Evolutionary conservation across 495 filamentous ascomycete species (phyloP), one percentile per base, ranked within the genome.

Genomic region (Darksidea phi): DNA sequence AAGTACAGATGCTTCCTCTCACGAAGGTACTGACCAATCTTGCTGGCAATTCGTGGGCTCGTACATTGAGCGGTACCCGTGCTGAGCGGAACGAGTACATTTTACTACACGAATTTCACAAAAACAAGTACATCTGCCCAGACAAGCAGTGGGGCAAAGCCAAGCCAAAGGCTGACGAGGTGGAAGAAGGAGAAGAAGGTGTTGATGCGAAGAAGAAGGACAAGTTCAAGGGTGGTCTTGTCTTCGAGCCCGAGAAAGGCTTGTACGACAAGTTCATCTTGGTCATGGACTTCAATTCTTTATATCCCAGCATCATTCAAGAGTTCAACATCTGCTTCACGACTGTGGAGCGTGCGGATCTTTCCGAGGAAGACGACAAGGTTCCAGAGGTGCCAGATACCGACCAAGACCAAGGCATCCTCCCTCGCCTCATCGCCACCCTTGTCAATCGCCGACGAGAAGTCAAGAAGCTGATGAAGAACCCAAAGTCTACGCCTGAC

Each of bases 241-340:
- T 98, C 59, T 98, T 98, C 67, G 94, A 98, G 70, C 94, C 94
- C 13, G 93, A 97, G 73, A 97, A 89, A 72, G 94, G 95, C 8
- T 80, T 98, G 23, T 97, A 97, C 70, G 95, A 98, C 78, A 92
- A 89, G 73, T 95, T 93, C 68, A 86, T 98, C 26, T 82, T 98
- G 20, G 94, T 98, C 71, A 98, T 98, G 94, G 94, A 98, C 77
- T 98, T 97, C 78, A 98, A 98, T 82, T 96, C 91, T 73, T 78
- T 98, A 67, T 98, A 98, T 69, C 94, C 94, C 13, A 96, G 91
- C 73, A 97, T 98, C 67, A 98, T 98, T 65, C 95, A 97, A 72
- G 95, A 98, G 79, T 97, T 84, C 77, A 98, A 98, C 72, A 98
- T 98, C 68, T 98, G 94, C 77, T 98, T 98, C 74, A 98, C 94